A percentile compares a stretch with the other conserved stretches of the same genome.
phyloP scores from a whole-genome alignment of 2,329 filamentous ascomycete species.

The Beauveria sp. region DNA sequence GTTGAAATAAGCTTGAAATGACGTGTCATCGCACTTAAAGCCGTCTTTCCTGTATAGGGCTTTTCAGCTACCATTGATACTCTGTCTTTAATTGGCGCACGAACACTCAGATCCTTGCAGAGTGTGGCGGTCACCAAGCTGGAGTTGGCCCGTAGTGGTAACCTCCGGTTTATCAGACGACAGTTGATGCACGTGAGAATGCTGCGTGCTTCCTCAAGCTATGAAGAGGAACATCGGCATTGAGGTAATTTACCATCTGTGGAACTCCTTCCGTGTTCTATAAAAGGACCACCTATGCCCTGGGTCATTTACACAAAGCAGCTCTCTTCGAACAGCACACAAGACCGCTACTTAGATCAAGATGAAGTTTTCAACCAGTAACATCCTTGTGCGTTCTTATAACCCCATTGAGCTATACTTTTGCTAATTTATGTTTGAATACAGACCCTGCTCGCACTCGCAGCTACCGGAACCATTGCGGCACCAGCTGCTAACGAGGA shows the following conservation, averaged over 20 bases:
- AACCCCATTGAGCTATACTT: too few relatives aligned
- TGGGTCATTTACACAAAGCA: background rate
- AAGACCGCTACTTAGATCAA: background rate
- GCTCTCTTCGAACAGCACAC: background rate
- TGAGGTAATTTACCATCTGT: background rate
- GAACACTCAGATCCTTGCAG: conserved; percentile 34
- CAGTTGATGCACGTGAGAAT: background rate
- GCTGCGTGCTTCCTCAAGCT: too few relatives aligned
- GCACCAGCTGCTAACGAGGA: background rate
- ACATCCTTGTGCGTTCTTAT: background rate
- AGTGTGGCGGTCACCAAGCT: conserved; percentile 35
- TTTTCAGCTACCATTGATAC: background rate
- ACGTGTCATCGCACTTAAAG: background rate
- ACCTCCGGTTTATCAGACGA: background rate
- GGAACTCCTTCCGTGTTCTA: background rate
- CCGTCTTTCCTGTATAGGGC: background rate
- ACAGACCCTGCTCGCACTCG: background rate
- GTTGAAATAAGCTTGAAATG: background rate
- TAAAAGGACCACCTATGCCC: background rate
- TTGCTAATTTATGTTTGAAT: background rate
- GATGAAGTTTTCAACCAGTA: background rate
- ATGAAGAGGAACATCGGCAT: too few relatives aligned
- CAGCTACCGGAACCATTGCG: background rate
- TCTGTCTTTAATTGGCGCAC: background rate
- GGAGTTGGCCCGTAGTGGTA: background rate